Conservation (phyloP, 2,329 filamentous ascomycete species). For the Pseudocercospora ulei region DNA sequence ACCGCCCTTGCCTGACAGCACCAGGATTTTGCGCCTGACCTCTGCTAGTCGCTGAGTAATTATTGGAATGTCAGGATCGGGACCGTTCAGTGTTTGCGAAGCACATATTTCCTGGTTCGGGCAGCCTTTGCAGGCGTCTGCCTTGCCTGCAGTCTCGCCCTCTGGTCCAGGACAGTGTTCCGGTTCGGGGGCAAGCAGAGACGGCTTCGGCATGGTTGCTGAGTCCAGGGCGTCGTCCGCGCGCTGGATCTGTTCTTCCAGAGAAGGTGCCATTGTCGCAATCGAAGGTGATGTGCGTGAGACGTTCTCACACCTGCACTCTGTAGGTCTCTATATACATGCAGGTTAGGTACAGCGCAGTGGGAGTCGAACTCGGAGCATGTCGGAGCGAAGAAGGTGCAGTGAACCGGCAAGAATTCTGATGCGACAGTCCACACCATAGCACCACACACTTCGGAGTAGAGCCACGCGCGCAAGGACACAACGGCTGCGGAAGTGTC, state of each 20-base stretch:
- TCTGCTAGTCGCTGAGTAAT: constrained; percentile 73
- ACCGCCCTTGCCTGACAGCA: constrained; percentile 88
- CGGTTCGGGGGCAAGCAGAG: constrained; percentile 67
- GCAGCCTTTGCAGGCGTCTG: constrained; percentile 83
- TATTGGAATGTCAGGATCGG: constrained; percentile 83
- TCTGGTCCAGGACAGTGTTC: constrained; percentile 70
- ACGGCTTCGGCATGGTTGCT: constrained; percentile 63
- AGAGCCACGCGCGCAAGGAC: constrained; percentile 72
- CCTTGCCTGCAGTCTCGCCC: constrained; percentile 55
- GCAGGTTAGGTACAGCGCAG: too few relatives aligned
- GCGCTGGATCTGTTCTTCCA: constrained; percentile 56
- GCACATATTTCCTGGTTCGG: constrained; percentile 95
- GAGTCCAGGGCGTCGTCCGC: constrained; percentile 57
- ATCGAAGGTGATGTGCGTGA: too few relatives aligned
- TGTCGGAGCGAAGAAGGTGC: too few relatives aligned
- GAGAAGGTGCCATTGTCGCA: constrained; percentile 61
- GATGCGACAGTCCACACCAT: constrained; percentile 74
- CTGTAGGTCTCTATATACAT: too few relatives aligned
- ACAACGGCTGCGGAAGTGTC: constrained; percentile 67
- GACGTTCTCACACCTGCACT: too few relatives aligned
- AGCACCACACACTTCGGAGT: constrained; percentile 71
- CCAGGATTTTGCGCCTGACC: constrained; percentile 83
- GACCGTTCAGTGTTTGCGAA: constrained; percentile 74
- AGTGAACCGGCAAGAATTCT: too few relatives aligned
- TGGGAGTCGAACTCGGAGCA: too few relatives aligned